These are phyloP conservation scores for Plasmodium cynomolgi DNA, from an alignment of 169 alveolate species.

Conservation along the genomic window DNA sequence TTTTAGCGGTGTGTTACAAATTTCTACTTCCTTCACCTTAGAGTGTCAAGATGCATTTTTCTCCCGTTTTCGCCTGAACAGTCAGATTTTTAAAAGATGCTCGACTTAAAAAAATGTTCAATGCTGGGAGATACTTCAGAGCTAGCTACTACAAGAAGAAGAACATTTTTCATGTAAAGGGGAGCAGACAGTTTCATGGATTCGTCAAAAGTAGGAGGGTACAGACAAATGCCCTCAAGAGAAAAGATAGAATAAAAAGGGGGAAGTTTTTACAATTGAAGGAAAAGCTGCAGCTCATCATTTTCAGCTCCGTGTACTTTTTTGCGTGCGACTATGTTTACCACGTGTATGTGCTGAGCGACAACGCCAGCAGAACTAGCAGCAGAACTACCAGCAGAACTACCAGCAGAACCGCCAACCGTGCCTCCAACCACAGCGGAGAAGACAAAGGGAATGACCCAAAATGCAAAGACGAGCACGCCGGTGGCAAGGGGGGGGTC, in stretches of 20 bases:
- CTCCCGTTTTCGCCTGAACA: neutral
- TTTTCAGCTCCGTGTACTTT: constrained; percentile 72
- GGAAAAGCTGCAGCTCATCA: constrained; percentile 62
- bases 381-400: too few relatives aligned
- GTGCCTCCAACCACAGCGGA: neutral
- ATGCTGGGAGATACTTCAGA: constrained; percentile 7
- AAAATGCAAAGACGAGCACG: neutral
- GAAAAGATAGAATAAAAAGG: constrained; percentile 29
- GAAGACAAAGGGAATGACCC: neutral
- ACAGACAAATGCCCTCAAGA: constrained; percentile 14
- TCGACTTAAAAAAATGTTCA: constrained; percentile 23
- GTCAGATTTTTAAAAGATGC: neutral
- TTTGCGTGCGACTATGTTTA: constrained; percentile 57
- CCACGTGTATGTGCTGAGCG: constrained; percentile 49
- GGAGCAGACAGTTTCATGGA: constrained; percentile 10
- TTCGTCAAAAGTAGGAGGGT: neutral
- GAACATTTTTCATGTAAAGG: constrained; percentile 2
- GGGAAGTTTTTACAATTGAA: constrained; percentile 37
- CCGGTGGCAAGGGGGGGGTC: neutral
- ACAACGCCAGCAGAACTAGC: neutral
- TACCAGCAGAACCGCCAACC: neutral
- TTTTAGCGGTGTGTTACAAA: neutral
- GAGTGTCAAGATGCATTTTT: neutral
- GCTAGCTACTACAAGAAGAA: constrained; percentile 1
- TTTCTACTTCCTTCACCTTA: neutral